These are phyloP conservation scores for Termitomyces sp. DNA, from an alignment of 768 basidiomycete genomes.

Conservation along the genomic window DNA sequence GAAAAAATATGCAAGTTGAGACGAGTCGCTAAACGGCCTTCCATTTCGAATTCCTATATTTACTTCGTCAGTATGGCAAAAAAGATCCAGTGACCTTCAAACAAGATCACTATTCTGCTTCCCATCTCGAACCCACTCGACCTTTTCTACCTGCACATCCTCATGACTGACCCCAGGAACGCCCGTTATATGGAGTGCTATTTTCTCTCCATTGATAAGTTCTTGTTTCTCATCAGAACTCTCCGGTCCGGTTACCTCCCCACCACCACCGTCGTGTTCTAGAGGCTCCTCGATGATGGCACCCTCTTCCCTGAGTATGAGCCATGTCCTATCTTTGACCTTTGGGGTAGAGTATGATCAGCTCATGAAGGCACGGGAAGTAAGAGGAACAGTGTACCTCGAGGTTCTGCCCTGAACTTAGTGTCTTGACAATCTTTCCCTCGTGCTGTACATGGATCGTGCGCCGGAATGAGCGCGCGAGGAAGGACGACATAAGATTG, in stretches of 20 bases:
- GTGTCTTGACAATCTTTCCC: constrained; percentile 70
- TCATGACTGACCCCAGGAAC: background rate
- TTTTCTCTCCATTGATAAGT: constrained; percentile 30
- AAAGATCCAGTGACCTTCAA: background rate
- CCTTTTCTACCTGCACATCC: constrained; percentile 4
- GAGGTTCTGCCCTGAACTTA: constrained; percentile 77
- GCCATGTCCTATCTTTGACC: constrained; percentile 58
- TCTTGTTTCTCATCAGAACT: constrained; percentile 42
- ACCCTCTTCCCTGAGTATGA: constrained; percentile 54
- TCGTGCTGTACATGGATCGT: constrained; percentile 68
- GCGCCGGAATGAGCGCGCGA: constrained; percentile 73
- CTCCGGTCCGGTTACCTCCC: constrained; percentile 16
- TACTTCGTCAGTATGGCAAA: background rate
- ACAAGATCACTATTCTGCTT: background rate
- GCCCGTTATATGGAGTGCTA: constrained; percentile 21
- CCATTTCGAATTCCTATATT: background rate
- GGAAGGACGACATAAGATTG: constrained; percentile 65
- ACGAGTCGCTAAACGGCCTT: background rate
- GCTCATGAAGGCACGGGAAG: background rate
- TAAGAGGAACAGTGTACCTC: constrained; percentile 32
- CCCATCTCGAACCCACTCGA: background rate
- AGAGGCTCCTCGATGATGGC: constrained; percentile 61
- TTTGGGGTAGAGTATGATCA: constrained; percentile 13
- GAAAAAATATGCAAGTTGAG: background rate
- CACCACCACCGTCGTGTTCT: constrained; percentile 31